Percentiles rank a stretch among this genome's conserved stretches.
These are phyloP conservation scores for Colletotrichum orbiculare DNA, from an alignment of 2,329 filamentous ascomycete species.

Conservation along the genomic window DNA sequence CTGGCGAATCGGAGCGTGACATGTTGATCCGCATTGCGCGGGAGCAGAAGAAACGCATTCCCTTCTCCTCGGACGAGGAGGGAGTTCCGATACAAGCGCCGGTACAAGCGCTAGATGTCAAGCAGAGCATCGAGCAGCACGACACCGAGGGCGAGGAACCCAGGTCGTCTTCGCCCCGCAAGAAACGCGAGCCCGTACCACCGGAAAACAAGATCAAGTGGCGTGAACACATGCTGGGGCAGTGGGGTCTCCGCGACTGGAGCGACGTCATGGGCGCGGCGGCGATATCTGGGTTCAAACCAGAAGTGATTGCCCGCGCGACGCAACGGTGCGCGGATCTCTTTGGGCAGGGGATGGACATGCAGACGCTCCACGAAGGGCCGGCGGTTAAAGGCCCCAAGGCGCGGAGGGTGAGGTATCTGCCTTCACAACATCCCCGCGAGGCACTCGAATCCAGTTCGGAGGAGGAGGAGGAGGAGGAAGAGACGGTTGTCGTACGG, in stretches of 20 bases:
- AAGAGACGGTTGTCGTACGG: conserved; percentile 43
- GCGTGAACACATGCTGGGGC: conserved; percentile 42
- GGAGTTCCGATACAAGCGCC: conserved; percentile 22
- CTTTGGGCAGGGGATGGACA: conserved; percentile 78
- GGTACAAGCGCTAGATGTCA: conserved; percentile 24
- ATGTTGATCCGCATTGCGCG: conserved; percentile 61
- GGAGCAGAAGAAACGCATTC: conserved; percentile 41
- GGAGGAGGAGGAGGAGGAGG: conserved; percentile 9
- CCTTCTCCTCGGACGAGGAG: conserved; percentile 37
- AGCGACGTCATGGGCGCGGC: conserved; percentile 85
- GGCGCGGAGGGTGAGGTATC: conserved; percentile 18
- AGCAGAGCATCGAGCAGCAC: conserved; percentile 18
- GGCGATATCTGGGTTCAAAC: conserved; percentile 76
- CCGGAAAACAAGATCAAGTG: conserved; percentile 36
- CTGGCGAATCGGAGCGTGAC: conserved; percentile 59
- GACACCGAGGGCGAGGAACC: conserved; percentile 8
- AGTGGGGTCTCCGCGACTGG: conserved; percentile 77
- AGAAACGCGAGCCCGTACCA: conserved; percentile 28
- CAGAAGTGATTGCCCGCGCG: conserved; percentile 73
- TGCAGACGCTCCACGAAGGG: conserved; percentile 64
- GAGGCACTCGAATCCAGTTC: conserved; percentile 5
- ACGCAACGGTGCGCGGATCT: conserved; percentile 79
- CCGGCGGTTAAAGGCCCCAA: conserved; percentile 37
- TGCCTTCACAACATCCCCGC: neutral
- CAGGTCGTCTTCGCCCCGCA: conserved; percentile 29